Percentiles rank a stretch among this genome's conserved stretches.
These are phyloP conservation scores for Parasitella parasitica DNA, from an alignment of 371 early-diverging fungal species.

Conservation along the genomic window DNA sequence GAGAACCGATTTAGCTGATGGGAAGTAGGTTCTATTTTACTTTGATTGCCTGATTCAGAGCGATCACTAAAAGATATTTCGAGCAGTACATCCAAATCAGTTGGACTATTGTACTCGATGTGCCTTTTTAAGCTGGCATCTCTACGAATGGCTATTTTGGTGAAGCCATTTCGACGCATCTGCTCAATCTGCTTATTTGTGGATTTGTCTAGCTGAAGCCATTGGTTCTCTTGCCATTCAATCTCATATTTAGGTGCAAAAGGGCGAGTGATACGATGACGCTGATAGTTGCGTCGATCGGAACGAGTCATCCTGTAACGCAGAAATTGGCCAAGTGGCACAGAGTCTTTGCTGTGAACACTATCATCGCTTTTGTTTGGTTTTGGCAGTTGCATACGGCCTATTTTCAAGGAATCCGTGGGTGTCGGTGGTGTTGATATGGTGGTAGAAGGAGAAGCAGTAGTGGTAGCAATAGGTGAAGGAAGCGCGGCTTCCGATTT, in stretches of 20 bases:
- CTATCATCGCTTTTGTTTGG: neutral
- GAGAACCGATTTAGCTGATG: constrained; percentile 14
- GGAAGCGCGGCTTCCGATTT: neutral
- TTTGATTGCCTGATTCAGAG: too few species aligned
- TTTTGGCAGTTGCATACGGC: neutral
- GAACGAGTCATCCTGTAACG: constrained; percentile 17
- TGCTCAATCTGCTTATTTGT: constrained; percentile 19
- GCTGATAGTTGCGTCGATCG: constrained; percentile 10
- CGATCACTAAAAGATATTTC: neutral
- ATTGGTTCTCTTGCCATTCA: constrained; percentile 24
- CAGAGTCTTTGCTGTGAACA: constrained; percentile 6
- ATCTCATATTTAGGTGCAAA: constrained; percentile 16
- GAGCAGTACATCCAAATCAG: constrained; percentile 7
- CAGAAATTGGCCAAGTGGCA: constrained; percentile 17
- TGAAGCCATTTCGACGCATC: constrained; percentile 8
- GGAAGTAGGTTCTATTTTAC: neutral
- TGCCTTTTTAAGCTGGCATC: constrained; percentile 11
- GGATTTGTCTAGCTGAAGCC: constrained; percentile 12
- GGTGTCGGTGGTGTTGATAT: neutral
- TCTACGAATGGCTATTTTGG: constrained; percentile 12
- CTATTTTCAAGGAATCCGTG: neutral
- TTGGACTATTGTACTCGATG: constrained; percentile 11
- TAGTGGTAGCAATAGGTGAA: neutral
- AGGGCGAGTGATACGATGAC: constrained; percentile 7
- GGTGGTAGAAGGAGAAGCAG: neutral